Evolutionary conservation across 331 rosid genomes (phyloP).

Genomic region (Phaseolus coccineus): DNA sequence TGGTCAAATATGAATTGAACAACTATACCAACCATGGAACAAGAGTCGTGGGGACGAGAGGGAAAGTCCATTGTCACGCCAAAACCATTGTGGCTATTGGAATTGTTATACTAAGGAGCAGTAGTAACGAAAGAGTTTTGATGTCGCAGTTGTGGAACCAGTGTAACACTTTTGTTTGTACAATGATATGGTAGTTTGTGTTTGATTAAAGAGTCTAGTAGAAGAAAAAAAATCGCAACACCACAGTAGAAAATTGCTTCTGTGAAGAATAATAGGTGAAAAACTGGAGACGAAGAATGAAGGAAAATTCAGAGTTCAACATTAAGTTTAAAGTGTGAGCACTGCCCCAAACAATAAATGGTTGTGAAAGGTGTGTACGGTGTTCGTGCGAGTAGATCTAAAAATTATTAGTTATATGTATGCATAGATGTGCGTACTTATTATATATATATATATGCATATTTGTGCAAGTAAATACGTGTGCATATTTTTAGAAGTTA

Average conservation of each 20-base stretch:
- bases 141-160: slow-evolving; percentile 64
- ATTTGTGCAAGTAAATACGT: no score
- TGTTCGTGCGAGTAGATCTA: no score
- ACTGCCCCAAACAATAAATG: no score
- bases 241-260: slow-evolving; percentile 93
- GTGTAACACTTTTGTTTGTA: slow-evolving; percentile 41
- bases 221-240: slow-evolving; percentile 74
- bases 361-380: no score
- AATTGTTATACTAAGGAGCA: slow-evolving; percentile 83
- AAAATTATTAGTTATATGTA: no score
- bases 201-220: slow-evolving; percentile 69
- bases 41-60: slow-evolving; percentile 87
- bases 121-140: slow-evolving; percentile 72
- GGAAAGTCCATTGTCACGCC: slow-evolving; percentile 98
- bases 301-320: slow-evolving; percentile 34
- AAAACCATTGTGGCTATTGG: slow-evolving; percentile 94
- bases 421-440: no score
- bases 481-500: no score
- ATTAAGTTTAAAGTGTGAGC: no score
- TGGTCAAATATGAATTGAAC: slow-evolving; percentile 94
- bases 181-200: slow-evolving; percentile 50
- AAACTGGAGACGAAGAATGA: slow-evolving; percentile 63
- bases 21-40: slow-evolving; percentile 90
- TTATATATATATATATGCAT: no score
- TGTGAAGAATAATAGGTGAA: slow-evolving; percentile 91